These are phyloP conservation scores for Solanum hybrid DNA, from an alignment of 305 asterid genomes.

Conservation along the genomic window DNA sequence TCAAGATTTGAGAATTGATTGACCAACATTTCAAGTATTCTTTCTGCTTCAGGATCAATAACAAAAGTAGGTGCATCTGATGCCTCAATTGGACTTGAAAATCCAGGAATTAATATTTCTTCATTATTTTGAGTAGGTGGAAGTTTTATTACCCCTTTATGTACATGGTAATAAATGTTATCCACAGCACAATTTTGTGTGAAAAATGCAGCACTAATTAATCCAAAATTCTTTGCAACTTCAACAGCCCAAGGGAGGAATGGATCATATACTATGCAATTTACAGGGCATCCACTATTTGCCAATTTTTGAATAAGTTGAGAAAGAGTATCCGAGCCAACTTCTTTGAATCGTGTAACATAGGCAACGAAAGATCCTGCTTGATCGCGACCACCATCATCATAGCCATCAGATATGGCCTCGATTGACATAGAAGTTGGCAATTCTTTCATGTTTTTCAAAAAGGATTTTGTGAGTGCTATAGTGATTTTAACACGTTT, in stretches of 20 bases:
- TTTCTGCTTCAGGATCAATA: constrained; percentile 14
- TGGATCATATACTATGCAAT: constrained; percentile 33
- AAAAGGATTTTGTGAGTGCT: neutral
- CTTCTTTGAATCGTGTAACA: neutral
- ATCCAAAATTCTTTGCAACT: constrained; percentile 23
- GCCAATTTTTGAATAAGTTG: constrained; percentile 26
- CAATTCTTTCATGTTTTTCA: neutral
- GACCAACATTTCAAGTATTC: constrained; percentile 16
- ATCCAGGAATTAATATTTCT: constrained; percentile 23
- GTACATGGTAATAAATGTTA: constrained; percentile 23
- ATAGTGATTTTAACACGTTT: neutral
- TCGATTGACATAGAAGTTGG: neutral
- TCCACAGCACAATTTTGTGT: constrained; percentile 50
- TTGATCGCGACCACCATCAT: no score
- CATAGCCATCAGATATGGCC: no score
- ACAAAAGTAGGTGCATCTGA: constrained; percentile 38
- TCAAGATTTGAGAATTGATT: constrained; percentile 31
- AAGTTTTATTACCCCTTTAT: constrained; percentile 16
- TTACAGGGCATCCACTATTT: constrained; percentile 18
- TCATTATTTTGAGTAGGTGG: constrained; percentile 14
- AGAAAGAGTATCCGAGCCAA: constrained; percentile 27
- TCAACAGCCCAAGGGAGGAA: constrained; percentile 40
- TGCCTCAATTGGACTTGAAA: constrained; percentile 21
- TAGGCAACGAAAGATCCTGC: no score
- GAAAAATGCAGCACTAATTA: constrained; percentile 31